A percentile compares a stretch with the other conserved stretches of the same genome.
Conservation (phyloP, 169 alveolate genomes). For the Toxoplasma gondii region DNA sequence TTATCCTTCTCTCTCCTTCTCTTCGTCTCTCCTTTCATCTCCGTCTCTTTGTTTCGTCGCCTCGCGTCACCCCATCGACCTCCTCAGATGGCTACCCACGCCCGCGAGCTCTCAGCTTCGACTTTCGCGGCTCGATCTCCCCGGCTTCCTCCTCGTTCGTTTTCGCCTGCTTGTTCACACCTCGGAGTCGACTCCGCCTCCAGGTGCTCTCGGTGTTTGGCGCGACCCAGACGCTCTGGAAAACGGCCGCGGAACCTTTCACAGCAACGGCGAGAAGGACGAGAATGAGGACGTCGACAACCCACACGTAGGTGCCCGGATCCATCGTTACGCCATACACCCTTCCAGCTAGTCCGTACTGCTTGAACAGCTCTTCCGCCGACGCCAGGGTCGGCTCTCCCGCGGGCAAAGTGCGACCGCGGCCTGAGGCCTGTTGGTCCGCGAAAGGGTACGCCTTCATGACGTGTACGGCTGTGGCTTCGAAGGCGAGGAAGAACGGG, state of each 20-base stretch:
- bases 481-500: conserved; percentile 59
- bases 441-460: not conserved
- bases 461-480: conserved; percentile 24
- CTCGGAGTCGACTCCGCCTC: not conserved
- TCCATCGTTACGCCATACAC: not conserved
- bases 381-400: not conserved
- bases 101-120: no score
- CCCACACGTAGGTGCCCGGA: not conserved
- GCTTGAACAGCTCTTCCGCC: not conserved
- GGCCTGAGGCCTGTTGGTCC: not conserved
- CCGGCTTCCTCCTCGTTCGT: no score
- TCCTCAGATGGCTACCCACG: no score
- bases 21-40: not conserved
- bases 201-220: not conserved
- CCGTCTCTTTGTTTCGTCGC: not conserved
- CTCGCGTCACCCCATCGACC: no score
- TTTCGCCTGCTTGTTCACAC: no score
- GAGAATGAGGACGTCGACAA: not conserved
- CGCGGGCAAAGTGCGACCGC: not conserved
- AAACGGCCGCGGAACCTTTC: not conserved
- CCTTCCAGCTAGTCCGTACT: not conserved
- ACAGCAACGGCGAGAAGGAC: not conserved
- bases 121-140: no score
- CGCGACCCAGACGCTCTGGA: not conserved
- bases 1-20: not conserved